Evolutionary conservation across 2,329 filamentous ascomycete species (phyloP), one percentile per base, ranked within the genome.

Genomic region (Karstenula rhodostoma): DNA sequence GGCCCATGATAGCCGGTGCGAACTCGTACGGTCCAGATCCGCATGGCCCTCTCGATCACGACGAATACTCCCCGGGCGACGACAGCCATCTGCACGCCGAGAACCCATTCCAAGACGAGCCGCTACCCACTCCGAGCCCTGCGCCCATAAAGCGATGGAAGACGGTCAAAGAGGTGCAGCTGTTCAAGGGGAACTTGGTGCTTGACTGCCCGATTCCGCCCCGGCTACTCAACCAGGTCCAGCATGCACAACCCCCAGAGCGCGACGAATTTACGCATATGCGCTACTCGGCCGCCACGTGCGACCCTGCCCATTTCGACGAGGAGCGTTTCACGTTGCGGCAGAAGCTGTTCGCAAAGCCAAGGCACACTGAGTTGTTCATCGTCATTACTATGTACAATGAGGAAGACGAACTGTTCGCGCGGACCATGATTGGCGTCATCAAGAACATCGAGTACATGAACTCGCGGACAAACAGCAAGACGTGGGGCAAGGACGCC

Each of bases 341-440:
- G 64, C 94, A 98, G 79, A 90, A 88, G 74, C 87, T 98, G 25
- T 97, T 97, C 75, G 93, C 92, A 58, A 97, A 97, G 78, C 90
- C 93, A 3, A 86, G 94, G 57, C 92, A 97, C 73, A 97, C 94
- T 0, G 94, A 98, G 80, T 83, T 98, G 1, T 97, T 98, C 79
- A 97, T 98, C 71, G 94, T 94, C 35, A 88, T 98, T 56, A 98
- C 94, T 59, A 97, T 97, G 94, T 99, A 99, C 83, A 99, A 99
- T 75, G 95, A 99, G 75, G 94, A 99, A 77, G 95, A 99, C 71
- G 89, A 98, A 67, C 84, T 97, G 61, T 97, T 99, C 75, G 93
- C 95, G 25, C 89, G 95, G 44, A 98, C 95, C 4, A 92, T 99
- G 92, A 92, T 90, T 52, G 95, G 95, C 78, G 93, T 99, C 5